Evolutionary conservation across 345 rosid species (phyloP), one percentile per base, ranked within the genome.

Genomic region (Camelina laxa): DNA sequence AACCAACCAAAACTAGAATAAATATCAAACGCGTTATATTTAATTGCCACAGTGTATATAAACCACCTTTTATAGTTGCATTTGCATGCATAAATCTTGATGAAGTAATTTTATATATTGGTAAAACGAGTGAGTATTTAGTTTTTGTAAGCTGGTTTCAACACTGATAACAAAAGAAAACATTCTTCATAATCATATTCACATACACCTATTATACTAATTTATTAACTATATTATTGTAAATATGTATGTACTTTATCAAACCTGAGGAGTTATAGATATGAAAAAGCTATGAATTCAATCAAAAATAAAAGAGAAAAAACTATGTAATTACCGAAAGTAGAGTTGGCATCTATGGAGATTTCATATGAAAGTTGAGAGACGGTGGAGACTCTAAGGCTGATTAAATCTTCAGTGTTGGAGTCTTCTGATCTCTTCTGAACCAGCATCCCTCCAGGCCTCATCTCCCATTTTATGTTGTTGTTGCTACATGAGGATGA

Each of bases 391-490:
- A 91, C 89, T 80, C 87, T 85, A 6, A 90, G 24, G 7, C 82
- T 82, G 74, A 91, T 87, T 69, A 81, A 30, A 65, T 85, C 89
- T 53, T 60, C 74, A 19, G 67, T 81, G 44, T 72, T 82, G 16
- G 76, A 74, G 59, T 72, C 70, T 16, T 79, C 75, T 45, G 82
- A 90, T 76, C 98, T 85, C 86, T 87, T 91, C 24, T 93, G 98
- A 76, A 93, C 98, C 21, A 93, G 84, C 98, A 93, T 89, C 11
- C 96, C 98, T 56, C 97, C 98, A n/a, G 97, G 97, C 77, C 93
- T 82, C 30, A 88, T 75, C 73, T 93, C 97, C 98, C 98, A 93
- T 68, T 91, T 87, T 77, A 89, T 87, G 64, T 88, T 96, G 38
- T 79, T 74, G 53, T 19, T 79, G 22, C 19, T 59, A 56, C 60